These are phyloP conservation scores for Lantana camara DNA, from an alignment of 257 asterid genomes.

Conservation along the genomic window DNA sequence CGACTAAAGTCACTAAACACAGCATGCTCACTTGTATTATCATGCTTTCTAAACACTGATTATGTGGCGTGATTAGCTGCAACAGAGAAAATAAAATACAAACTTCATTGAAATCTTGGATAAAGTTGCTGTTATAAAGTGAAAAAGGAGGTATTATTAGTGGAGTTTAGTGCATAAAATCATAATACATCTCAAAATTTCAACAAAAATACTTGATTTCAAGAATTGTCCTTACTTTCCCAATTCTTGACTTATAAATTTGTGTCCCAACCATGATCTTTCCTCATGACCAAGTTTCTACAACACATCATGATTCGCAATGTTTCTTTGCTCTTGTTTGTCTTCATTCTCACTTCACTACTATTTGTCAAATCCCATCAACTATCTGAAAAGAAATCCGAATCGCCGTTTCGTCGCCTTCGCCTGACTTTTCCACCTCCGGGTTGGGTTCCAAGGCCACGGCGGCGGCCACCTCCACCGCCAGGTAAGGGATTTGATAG, in stretches of 20 bases:
- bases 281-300: not conserved
- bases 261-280: not conserved
- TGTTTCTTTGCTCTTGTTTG: not conserved
- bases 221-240: not conserved
- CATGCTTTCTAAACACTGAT: not conserved
- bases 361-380: not conserved
- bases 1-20: not conserved
- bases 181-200: not conserved
- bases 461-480: not conserved
- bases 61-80: slow-evolving; percentile 17
- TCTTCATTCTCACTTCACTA: not conserved
- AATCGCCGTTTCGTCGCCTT: not conserved
- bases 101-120: not conserved
- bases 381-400: not conserved
- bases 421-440: not conserved
- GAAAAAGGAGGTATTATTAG: not conserved
- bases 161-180: slow-evolving; percentile 1
- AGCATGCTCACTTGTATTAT: no score
- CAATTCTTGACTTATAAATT: slow-evolving; percentile 14
- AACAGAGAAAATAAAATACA: not conserved
- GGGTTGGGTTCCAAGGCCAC: not conserved
- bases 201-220: not conserved
- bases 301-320: slow-evolving; percentile 16
- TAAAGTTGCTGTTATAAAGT: not conserved
- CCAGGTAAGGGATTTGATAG: not conserved